phyloP scores from a whole-genome alignment of 352 stramenopile genomes.

The Pythium phragmitis region DNA sequence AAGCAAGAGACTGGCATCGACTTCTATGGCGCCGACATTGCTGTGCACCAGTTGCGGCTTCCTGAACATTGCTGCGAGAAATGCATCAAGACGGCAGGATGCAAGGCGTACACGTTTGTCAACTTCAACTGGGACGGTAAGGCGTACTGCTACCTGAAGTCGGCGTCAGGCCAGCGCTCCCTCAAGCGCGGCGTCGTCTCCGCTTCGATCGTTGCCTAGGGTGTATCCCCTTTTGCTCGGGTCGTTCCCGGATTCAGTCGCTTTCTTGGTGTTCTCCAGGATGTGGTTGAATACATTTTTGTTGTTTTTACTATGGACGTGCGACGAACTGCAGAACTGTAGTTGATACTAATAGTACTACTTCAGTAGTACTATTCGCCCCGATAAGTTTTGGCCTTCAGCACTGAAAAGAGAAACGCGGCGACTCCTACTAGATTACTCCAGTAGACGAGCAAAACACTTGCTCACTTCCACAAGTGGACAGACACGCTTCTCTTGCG shows the following conservation, averaged over 20 bases:
- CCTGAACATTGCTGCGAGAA: slow-evolving; percentile 2
- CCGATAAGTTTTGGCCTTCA: no score
- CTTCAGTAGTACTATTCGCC: no score
- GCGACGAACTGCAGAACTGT: no score
- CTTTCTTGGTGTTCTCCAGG: background rate
- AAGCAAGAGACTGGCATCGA: slow-evolving; percentile 36
- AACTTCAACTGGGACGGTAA: background rate
- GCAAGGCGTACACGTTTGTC: slow-evolving; percentile 7
- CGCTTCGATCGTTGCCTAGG: background rate
- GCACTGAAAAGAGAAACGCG: no score
- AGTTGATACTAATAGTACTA: no score
- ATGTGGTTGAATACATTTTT: no score
- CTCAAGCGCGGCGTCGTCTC: background rate
- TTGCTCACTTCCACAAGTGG: slow-evolving; percentile 1
- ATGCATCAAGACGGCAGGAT: background rate
- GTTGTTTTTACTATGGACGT: no score
- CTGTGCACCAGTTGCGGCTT: background rate
- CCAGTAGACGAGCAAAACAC: no score
- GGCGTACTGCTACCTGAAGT: slow-evolving; percentile 6
- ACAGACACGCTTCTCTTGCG: slow-evolving; percentile 3
- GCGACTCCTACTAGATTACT: no score
- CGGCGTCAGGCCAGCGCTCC: background rate
- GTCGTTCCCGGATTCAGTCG: background rate
- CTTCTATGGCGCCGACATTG: slow-evolving; percentile 44
- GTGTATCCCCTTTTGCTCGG: background rate